Percentiles rank a stretch among this genome's conserved stretches.
These are phyloP conservation scores for Penium margaritaceum DNA, from an alignment of 139 green algal genomes.

Conservation along the genomic window DNA sequence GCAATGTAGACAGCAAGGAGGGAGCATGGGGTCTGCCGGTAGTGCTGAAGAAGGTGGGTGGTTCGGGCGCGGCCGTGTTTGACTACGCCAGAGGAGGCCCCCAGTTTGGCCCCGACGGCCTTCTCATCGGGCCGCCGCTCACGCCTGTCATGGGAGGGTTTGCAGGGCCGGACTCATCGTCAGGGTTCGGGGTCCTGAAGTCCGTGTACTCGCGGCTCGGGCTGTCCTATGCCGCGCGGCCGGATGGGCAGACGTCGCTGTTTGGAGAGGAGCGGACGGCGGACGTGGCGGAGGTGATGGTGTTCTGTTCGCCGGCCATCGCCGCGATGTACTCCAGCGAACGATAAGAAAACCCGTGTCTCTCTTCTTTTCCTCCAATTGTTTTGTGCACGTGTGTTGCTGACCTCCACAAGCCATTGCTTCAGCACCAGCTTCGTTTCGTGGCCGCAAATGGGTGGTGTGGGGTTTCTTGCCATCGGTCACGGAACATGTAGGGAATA, in stretches of 20 bases:
- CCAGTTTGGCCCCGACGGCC: slow-evolving; percentile 35
- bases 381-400: too few species aligned
- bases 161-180: slow-evolving; percentile 5
- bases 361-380: too few species aligned
- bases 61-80: slow-evolving; percentile 34
- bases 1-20: background rate
- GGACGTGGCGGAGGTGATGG: slow-evolving; percentile 26
- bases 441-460: too few species aligned
- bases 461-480: too few species aligned
- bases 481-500: too few species aligned
- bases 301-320: slow-evolving; percentile 17
- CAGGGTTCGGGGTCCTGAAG: slow-evolving; percentile 10
- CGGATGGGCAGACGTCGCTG: slow-evolving; percentile 21
- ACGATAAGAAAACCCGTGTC: too few species aligned
- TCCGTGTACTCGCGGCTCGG: slow-evolving; percentile 19
- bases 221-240: slow-evolving; percentile 18
- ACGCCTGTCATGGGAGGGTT: slow-evolving; percentile 30
- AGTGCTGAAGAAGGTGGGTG: slow-evolving; percentile 30
- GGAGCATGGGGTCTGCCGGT: background rate
- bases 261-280: slow-evolving; percentile 16
- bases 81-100: slow-evolving; percentile 38
- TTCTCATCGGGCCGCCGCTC: slow-evolving; percentile 19
- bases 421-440: too few species aligned
- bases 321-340: slow-evolving; percentile 33
- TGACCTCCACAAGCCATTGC: too few species aligned